Evolutionary conservation across 768 basidiomycete species (phyloP).

Genomic region (Phaffia australis): DNA sequence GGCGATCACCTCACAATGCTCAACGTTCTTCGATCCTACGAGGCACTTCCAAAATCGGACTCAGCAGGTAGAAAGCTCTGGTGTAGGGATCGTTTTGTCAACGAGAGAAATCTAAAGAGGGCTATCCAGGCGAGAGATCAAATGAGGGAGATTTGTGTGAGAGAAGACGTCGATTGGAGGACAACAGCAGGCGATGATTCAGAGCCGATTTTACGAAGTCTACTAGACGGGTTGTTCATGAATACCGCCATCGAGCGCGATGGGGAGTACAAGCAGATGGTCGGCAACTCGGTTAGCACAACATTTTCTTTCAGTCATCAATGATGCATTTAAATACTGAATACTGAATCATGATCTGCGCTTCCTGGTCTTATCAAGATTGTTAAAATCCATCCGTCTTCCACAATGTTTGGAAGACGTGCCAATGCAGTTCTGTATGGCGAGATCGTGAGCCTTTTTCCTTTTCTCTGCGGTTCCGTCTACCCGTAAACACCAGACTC

Average conservation of each 20-base stretch:
- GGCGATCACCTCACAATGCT: conserved; percentile 88
- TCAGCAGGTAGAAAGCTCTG: conserved; percentile 49
- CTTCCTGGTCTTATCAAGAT: conserved; percentile 38
- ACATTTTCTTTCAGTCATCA: neutral
- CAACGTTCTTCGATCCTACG: conserved; percentile 71
- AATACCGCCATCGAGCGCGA: conserved; percentile 79
- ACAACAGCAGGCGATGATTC: conserved; percentile 53
- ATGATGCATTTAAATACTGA: neutral
- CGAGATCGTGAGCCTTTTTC: conserved; percentile 58
- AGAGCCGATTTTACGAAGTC: conserved; percentile 57
- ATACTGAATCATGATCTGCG: neutral
- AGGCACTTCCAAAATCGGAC: conserved; percentile 38
- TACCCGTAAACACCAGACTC: neutral
- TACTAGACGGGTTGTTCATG: conserved; percentile 65
- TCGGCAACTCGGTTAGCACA: conserved; percentile 36
- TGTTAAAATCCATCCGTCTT: conserved; percentile 86
- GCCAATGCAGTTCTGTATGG: conserved; percentile 81
- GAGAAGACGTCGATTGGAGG: conserved; percentile 50
- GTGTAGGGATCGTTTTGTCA: conserved; percentile 75
- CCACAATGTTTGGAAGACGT: conserved; percentile 67
- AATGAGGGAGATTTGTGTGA: conserved; percentile 54
- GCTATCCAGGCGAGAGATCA: conserved; percentile 72
- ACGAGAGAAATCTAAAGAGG: conserved; percentile 66
- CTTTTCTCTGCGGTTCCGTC: neutral
- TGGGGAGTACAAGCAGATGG: conserved; percentile 66